Evolutionary conservation across 2,329 filamentous ascomycete genomes (phyloP), one percentile per base, ranked within the genome.

Genomic region (Xylaria sp.): DNA sequence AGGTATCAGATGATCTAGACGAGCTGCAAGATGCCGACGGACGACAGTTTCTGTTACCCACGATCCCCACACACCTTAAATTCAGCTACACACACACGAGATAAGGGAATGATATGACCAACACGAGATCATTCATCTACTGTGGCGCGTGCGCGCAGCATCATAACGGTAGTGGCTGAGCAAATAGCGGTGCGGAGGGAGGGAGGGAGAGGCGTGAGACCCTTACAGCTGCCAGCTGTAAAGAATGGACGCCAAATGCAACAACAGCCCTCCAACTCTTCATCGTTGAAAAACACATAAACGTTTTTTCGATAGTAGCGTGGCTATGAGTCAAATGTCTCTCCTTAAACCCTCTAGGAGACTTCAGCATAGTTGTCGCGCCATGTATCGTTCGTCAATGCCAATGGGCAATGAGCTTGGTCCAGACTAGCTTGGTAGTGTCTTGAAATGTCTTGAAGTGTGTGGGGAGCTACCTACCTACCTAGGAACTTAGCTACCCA

Each of bases 1-100:
- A 34, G 39, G 48, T 57, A 57, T 62, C 36, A 68, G 47, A 39
- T 65, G 58, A 51, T 58, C 27, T 21, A 39, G 19, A 11, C 36
- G 39, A 60, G 17, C 48, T 34, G 54, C 27, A 30, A 53, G 48
- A 55, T 54, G 8, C 47, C 32, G 61, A 27, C 39, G 42, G 17
- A 51, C 45, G 47, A 50, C 30, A 27, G 47, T 24, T 50, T 36
- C 21, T 45, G 12, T 19, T 27, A 19, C 27, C 48, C 54, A 48
- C 47, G 39, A 57, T 42, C 34, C 51, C 30, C 11, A 27, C n/a
- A 34, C 51, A 14, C n/a, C 17, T 55, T 34, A 30, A 36, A 4
- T 9, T 5, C 2, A 4, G 8, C 12, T 19, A 14, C 6, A 11
- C 21, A 51, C 11, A 51, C 42, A 8, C 42, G 42, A 47, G 42